Base-by-base conservation (phyloP, 805 yeast species). In the Kurtzmaniella fragi region DNA sequence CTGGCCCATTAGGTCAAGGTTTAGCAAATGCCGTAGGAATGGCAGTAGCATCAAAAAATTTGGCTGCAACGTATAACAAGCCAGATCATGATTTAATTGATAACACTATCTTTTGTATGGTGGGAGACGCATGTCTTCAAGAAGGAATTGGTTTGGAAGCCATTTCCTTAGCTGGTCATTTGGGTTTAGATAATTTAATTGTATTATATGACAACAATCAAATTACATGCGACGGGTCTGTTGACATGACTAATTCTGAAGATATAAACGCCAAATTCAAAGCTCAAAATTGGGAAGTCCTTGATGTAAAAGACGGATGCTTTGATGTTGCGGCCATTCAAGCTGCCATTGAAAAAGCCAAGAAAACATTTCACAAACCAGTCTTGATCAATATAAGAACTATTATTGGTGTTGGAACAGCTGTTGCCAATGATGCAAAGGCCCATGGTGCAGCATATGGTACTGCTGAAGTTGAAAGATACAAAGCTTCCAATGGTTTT, bases 391-490 rank as follows among this genome's bases (percentile, higher is more conserved):
- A 61, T 36, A 50, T 54, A 13, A 53, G 53, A 33, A 64, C 71
- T 8, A 53, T 44, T 13, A 64, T 64, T 37, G 70, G 69, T 28
- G 48, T 52, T 41, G 63, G 55, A 20, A 57, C 68, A 9, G 44
- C 40, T 10, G 48, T 57, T 6, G 56, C 54, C 34, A 61, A 61
- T 14, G 42, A 52, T 12, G 57, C 61, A 15, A 50, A 40, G 16
- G 67, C 65, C 10, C 68, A 64, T 42, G 65, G 67, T 35, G 68
- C 93, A 45, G 95, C 96, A 53, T 75, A 89, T 67, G 84, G 86
- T 77, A 68, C 85, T 34, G 95, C 85, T 55, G 96, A 88, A 59
- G 75, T 87, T 55, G 77, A 71, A 10, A 41, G 46, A 36, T 31
- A 43, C 15, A 52, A 51, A 17, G 15, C 16, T 8, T 32, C 45